These are phyloP conservation scores for Fusarium verrucosum DNA, from an alignment of 2,329 filamentous ascomycete genomes.

Conservation along the genomic window DNA sequence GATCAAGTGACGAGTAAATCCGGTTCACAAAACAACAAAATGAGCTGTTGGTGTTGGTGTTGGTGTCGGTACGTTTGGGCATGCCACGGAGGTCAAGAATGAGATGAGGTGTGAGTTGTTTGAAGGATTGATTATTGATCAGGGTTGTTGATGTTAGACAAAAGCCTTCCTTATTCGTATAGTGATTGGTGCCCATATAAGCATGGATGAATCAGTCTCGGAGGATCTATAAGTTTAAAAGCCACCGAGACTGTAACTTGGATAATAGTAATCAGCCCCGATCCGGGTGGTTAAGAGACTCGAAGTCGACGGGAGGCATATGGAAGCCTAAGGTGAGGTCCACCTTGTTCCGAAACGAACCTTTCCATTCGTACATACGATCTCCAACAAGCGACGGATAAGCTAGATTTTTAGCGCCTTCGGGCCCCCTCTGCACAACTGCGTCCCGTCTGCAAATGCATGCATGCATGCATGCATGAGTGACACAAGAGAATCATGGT, in stretches of 20 bases:
- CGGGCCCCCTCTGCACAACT: neutral
- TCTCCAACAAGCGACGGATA: conserved; percentile 12
- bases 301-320: conserved; percentile 8
- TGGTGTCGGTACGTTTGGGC: neutral
- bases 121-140: conserved; percentile 17
- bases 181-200: neutral
- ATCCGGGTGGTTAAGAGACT: neutral
- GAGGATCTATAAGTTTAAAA: neutral
- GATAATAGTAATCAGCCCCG: neutral
- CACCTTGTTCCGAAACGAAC: neutral
- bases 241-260: neutral
- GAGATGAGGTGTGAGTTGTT: conserved; percentile 1
- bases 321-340: conserved; percentile 13
- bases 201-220: neutral
- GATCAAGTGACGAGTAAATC: neutral
- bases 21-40: neutral
- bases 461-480: neutral
- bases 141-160: conserved; percentile 26
- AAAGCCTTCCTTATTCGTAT: conserved; percentile 1
- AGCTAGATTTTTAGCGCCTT: conserved; percentile 22
- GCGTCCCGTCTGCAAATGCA: neutral
- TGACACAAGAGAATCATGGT: neutral
- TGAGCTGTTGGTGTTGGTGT: neutral
- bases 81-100: conserved; percentile 1
- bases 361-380: neutral